These are phyloP conservation scores for Bolboschoenoplectus hybrid DNA, from an alignment of 202 grass and related monocot genomes.

Conservation along the genomic window DNA sequence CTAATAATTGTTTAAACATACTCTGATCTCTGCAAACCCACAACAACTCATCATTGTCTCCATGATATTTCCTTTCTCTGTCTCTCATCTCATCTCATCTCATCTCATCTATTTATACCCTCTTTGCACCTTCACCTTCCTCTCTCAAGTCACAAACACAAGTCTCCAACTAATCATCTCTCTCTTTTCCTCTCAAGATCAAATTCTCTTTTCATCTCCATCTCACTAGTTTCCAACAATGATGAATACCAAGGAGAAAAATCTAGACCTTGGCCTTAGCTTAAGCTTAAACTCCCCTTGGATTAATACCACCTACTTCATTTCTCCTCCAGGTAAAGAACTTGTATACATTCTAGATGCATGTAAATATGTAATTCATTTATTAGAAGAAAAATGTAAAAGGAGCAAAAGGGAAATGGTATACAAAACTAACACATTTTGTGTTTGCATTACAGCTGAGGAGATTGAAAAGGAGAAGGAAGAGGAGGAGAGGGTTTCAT, in stretches of 20 bases:
- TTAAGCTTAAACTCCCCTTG: conserved; percentile 55
- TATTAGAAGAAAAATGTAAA: conserved; percentile 18
- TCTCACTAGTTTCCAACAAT: background rate
- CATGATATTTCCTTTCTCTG: conserved; percentile 42
- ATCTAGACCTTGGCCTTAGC: conserved; percentile 55
- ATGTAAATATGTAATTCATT: conserved; percentile 33
- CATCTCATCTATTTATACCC: conserved; percentile 56
- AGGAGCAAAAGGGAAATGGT: background rate
- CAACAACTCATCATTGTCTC: conserved; percentile 82
- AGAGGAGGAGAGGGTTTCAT: conserved; percentile 54
- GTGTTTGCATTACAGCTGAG: background rate
- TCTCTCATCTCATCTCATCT: conserved; percentile 37
- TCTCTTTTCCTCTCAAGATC: background rate
- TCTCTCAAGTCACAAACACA: conserved; percentile 16
- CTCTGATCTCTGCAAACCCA: conserved; percentile 63
- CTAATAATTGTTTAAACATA: conserved; percentile 39
- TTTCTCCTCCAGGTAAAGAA: conserved; percentile 45
- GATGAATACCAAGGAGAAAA: conserved; percentile 42
- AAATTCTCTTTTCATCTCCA: background rate
- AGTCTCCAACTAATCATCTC: background rate
- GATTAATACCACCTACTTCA: conserved; percentile 57
- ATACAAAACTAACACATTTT: background rate
- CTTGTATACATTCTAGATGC: conserved; percentile 39
- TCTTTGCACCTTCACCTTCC: background rate
- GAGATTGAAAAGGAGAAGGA: conserved; percentile 37